These are phyloP conservation scores for Brassica hybrid DNA, from an alignment of 441 rosid species.

Conservation along the genomic window DNA sequence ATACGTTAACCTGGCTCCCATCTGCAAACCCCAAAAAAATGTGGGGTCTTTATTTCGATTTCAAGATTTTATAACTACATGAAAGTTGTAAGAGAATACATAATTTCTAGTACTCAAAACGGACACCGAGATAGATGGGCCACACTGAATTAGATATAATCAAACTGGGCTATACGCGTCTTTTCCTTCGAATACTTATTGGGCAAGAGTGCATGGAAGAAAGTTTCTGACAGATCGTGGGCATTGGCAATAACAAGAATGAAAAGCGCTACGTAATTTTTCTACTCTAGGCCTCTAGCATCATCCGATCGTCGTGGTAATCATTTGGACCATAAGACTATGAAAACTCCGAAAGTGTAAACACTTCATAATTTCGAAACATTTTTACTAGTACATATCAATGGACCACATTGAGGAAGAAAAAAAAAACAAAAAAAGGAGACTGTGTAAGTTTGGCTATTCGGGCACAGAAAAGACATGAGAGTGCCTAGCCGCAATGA, in stretches of 20 bases:
- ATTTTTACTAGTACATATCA: neutral
- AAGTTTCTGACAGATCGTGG: neutral
- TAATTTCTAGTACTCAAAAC: neutral
- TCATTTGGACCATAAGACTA: constrained; percentile 8
- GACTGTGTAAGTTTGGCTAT: constrained; percentile 30
- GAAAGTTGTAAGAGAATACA: neutral
- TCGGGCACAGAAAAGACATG: constrained; percentile 37
- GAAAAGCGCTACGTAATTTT: neutral
- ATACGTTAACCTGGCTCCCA: neutral
- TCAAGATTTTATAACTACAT: neutral
- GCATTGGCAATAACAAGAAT: neutral
- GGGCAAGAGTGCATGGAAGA: neutral
- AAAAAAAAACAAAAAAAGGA: neutral
- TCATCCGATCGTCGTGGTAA: neutral
- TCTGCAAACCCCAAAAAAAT: neutral
- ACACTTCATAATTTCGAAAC: neutral
- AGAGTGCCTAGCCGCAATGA: constrained; percentile 13
- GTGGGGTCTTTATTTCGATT: neutral
- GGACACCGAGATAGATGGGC: neutral
- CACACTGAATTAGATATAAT: neutral
- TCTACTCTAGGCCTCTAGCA: neutral
- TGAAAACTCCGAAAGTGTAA: neutral
- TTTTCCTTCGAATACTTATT: neutral
- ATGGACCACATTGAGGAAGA: neutral
- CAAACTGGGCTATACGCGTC: neutral